Conservation (phyloP, 768 basidiomycete species). For the Agaricus bisporus region DNA sequence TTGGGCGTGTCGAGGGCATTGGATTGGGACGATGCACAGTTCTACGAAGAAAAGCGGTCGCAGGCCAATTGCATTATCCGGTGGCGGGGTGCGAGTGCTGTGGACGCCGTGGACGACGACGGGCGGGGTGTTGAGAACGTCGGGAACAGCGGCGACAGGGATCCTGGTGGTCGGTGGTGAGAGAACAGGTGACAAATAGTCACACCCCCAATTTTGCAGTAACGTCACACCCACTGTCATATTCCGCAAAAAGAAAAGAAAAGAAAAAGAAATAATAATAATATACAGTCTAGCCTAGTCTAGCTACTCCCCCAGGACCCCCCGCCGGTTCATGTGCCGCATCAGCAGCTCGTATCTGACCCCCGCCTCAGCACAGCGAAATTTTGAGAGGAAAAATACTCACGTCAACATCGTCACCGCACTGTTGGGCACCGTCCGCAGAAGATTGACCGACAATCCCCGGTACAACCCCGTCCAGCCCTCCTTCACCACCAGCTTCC, state of each 20-base stretch:
- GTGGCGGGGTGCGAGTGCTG: neutral
- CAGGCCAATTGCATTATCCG: slow-evolving; percentile 12
- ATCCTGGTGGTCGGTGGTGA: slow-evolving; percentile 7
- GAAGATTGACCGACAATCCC: slow-evolving; percentile 88
- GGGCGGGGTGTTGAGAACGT: slow-evolving; percentile 4
- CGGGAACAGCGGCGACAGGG: slow-evolving; percentile 9
- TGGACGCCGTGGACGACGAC: slow-evolving; percentile 1
- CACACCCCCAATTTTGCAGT: slow-evolving; percentile 4
- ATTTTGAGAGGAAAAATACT: too few relatives aligned
- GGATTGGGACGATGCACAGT: neutral
- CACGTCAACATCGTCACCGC: slow-evolving; percentile 95
- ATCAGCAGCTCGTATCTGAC: slow-evolving; percentile 47
- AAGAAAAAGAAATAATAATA: slow-evolving; percentile 3
- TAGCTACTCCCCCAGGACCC: slow-evolving; percentile 15
- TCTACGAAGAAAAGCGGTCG: slow-evolving; percentile 7
- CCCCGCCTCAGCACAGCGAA: neutral
- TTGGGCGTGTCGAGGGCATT: slow-evolving; percentile 12
- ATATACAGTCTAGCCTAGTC: neutral
- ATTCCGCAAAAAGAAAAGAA: neutral
- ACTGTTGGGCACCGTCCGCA: slow-evolving; percentile 93
- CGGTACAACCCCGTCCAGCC: slow-evolving; percentile 90
- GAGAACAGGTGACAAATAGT: slow-evolving; percentile 2
- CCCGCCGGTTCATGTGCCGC: slow-evolving; percentile 39
- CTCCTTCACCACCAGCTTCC: slow-evolving; percentile 70
- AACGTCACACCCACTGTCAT: slow-evolving; percentile 9